Base-by-base conservation (phyloP, 2,329 filamentous ascomycete genomes). In the Fusarium pilosicola region DNA sequence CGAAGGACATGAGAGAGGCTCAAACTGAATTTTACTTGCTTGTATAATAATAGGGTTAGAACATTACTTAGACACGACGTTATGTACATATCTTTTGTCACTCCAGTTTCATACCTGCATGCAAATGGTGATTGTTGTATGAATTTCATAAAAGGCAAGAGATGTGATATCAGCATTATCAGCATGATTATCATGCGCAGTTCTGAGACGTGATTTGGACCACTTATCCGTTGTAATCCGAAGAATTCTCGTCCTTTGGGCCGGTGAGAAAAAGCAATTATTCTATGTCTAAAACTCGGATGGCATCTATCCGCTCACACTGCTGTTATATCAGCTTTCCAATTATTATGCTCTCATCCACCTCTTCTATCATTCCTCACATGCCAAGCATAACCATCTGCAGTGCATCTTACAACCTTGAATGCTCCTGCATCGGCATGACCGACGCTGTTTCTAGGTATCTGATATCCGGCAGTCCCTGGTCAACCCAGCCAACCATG, bases 401-500 rank as follows among this genome's bases (percentile, higher is more conserved):
- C 38, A 22, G 8, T 48, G 22, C 28, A 45, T 26, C 4, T 20
- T 44, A 73, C 32, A 73, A 17, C 32, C 58, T 73, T 17, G 71
- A 41, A 0, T 51, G 67, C 1, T 67, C 65, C 14, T 52, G 42
- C 17, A 24, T 56, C 17, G 62, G 32, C 38, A 67, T 49, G 4
- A 49, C 42, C 8, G 68, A 70, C 1, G 71, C 71, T 7, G 71
- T 74, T 2, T 59, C 59, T 24, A 69, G 30, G 12, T 71, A 52
- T 36, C 71, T 55, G 20, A 74, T 65, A 30, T 74, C 71, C 0
- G 72, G 72, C 44, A 74, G 39, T 5, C 72, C 72, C 38, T 74
- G 72, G 3, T 51, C 28, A 12, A 73, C 45, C 72, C 72, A 74
- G 1, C 57, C 72, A 34, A 73, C 42, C 72, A 74, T 74, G 1